A percentile compares a stretch with the other conserved stretches of the same genome.
Evolutionary conservation across 2,329 filamentous ascomycete species (phyloP).

Genomic region (Fusarium succisae): DNA sequence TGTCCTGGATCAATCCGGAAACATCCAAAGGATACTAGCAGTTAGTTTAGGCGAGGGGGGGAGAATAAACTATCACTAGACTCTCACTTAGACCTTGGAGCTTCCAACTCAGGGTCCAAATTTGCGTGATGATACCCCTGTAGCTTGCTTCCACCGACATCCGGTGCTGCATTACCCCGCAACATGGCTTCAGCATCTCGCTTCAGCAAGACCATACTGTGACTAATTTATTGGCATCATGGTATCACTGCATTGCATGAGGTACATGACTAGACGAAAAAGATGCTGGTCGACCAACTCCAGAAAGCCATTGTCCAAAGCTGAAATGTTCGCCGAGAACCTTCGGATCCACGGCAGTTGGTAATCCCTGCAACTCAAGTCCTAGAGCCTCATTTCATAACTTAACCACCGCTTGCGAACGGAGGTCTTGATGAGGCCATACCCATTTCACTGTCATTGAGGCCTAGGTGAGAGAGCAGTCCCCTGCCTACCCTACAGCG

Average conservation of each 20-base stretch:
- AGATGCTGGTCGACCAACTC: not conserved
- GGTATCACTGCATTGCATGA: not conserved
- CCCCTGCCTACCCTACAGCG: not conserved
- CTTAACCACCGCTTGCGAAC: not conserved
- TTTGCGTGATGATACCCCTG: not conserved
- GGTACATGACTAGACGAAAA: not conserved
- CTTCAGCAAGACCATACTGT: not conserved
- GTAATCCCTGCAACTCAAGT: not conserved
- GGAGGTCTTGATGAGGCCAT: not conserved
- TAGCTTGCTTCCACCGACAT: not conserved
- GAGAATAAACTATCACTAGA: not conserved
- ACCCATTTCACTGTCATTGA: no score
- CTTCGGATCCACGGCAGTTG: not conserved
- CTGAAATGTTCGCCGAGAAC: not conserved
- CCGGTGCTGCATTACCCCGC: not conserved
- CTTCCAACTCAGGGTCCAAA: not conserved
- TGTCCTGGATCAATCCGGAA: no score
- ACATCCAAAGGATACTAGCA: not conserved
- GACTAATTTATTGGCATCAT: not conserved
- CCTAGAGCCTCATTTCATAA: not conserved
- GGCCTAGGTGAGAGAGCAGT: no score
- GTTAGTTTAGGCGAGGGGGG: not conserved
- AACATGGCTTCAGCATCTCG: not conserved
- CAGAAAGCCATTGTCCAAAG: not conserved
- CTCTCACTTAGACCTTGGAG: fast-evolving